Evolutionary conservation across 345 rosid genomes (phyloP).

Genomic region (Citrus hindsii): DNA sequence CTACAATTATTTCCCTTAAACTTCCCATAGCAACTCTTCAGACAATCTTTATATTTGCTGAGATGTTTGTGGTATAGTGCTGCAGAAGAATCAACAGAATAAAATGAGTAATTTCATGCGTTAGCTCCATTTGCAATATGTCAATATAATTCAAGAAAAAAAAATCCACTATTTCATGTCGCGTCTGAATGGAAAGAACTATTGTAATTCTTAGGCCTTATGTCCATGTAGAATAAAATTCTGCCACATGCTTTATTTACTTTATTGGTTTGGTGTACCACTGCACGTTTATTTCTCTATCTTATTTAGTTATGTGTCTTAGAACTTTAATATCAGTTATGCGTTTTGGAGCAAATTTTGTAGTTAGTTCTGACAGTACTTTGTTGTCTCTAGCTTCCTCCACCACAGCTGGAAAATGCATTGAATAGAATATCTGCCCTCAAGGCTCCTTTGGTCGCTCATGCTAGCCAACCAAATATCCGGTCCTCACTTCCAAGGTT

Average conservation of each 20-base stretch:
- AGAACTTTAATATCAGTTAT: not conserved
- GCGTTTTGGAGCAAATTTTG: not conserved
- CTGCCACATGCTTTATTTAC: not conserved
- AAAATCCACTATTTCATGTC: not conserved
- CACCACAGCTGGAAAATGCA: conserved; percentile 89
- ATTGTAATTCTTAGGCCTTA: not conserved
- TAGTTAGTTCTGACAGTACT: conserved; percentile 7
- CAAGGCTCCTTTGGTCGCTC: conserved; percentile 74
- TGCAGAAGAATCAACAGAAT: not conserved
- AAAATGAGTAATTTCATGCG: not conserved
- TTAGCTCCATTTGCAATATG: not conserved
- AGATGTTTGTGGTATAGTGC: not conserved
- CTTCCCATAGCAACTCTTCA: too few species aligned
- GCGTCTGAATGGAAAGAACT: not conserved
- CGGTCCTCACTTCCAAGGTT: conserved; percentile 87
- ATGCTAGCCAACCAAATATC: conserved; percentile 79
- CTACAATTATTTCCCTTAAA: too few species aligned
- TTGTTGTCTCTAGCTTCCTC: conserved; percentile 65
- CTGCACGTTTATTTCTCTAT: not conserved
- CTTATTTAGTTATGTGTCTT: not conserved
- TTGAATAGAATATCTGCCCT: conserved; percentile 61
- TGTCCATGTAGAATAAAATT: not conserved
- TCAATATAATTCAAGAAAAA: not conserved
- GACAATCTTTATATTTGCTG: not conserved
- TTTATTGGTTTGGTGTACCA: not conserved